Base-by-base conservation (phyloP, 2,329 filamentous ascomycete species). In the Colletotrichum tofieldiae region DNA sequence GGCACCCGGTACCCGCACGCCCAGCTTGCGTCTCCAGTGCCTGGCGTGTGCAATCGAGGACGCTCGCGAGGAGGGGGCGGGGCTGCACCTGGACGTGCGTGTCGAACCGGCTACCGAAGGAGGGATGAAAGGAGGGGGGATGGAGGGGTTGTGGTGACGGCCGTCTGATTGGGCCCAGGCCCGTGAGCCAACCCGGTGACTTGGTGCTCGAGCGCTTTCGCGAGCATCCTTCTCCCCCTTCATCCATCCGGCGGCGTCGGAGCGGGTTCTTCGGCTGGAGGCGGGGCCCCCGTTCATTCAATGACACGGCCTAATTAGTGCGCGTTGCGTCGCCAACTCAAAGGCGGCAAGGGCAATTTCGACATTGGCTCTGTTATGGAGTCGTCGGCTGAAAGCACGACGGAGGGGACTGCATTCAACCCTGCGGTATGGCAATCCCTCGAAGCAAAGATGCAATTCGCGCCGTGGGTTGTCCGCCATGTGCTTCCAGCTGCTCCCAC, bases 201-300 rank as follows among this genome's bases (percentile, higher is more conserved):
- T 2, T 32, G 56, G 32, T 56, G 56, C 56, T 43, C 56, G 56
- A 20, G 56, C 56, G 39, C 16, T 43, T 2, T 18, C 3, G 5
- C 14, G 3, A 11, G 35, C 35, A 7, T 37, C 35, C 8, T 37
- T 37, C 35, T 37, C 35, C 35, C 8, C 35, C 35, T 35, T 43
- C n/a, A 23, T 43, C n/a, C 51, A 3, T 41, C 45, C 60, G 70
- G 70, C 65, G 52, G 59, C 70, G 32, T 72, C 70, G 70, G 69
- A 47, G 65, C 69, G 69, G 70, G 32, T 60, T 70, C 18, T 29
- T 72, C 70, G 65, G 66, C 32, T 70, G 59, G 43, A 41, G 45
- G 52, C 59, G 68, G 64, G 49, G 56, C 47, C 20, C 20, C 26
- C 26, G 39, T 41, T 41, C 39, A 26, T 58, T 58, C 45, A 49